phyloP scores from a whole-genome alignment of 1,284 basidiomycete species.

The Ceratobasidium papillatum region DNA sequence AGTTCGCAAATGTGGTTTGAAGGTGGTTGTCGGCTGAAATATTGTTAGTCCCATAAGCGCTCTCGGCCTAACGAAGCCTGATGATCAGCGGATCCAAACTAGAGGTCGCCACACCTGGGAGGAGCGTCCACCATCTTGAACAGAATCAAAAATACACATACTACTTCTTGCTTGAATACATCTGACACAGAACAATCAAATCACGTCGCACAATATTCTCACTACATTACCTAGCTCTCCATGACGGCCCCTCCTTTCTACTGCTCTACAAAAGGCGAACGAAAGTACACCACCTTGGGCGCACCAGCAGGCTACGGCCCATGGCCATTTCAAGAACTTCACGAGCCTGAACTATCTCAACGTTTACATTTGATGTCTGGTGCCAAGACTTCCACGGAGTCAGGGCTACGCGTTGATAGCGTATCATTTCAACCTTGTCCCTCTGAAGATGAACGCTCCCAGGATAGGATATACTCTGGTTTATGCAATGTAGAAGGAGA shows the following conservation, averaged over 20 bases:
- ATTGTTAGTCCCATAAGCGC: background rate
- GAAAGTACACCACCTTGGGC: conserved; percentile 1
- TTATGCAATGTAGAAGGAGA: background rate
- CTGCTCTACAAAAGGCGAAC: background rate
- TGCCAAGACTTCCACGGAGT: background rate
- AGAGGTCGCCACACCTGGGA: too few relatives aligned
- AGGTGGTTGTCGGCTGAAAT: background rate
- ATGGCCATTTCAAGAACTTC: conserved; percentile 1
- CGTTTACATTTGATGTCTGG: background rate
- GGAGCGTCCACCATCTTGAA: background rate
- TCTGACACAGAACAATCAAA: too few relatives aligned
- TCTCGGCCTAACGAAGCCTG: background rate
- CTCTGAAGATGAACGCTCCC: conserved; percentile 25
- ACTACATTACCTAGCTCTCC: background rate
- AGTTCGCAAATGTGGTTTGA: too few relatives aligned
- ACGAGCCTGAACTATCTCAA: conserved; percentile 20
- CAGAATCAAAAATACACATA: too few relatives aligned
- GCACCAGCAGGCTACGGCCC: conserved; percentile 3
- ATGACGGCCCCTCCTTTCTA: conserved; percentile 2
- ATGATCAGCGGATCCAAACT: background rate
- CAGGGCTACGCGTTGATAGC: conserved; percentile 19
- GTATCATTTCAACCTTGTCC: conserved; percentile 37
- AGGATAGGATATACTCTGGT: conserved; percentile 23
- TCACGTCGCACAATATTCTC: background rate
- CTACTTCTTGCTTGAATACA: too few relatives aligned